Conservation (phyloP, 441 rosid genomes). For the Populus hybrid region DNA sequence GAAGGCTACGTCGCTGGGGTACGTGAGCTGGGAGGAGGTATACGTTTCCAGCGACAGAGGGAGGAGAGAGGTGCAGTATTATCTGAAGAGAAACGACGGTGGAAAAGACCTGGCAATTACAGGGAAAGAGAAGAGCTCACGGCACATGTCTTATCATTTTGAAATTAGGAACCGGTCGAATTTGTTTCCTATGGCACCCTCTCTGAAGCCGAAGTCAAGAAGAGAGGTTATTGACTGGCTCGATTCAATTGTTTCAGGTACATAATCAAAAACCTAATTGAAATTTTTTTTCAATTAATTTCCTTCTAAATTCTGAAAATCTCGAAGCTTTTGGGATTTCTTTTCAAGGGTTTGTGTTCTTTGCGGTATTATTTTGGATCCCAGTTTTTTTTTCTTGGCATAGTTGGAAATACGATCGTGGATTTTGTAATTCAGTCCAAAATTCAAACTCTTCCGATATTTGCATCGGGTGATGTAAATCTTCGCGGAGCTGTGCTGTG, state of each 20-base stretch:
- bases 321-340: background rate
- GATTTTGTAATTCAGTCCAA: background rate
- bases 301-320: background rate
- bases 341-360: background rate
- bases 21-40: conserved; percentile 72
- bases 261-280: background rate
- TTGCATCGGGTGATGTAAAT: background rate
- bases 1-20: conserved; percentile 24
- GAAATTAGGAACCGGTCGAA: conserved; percentile 36
- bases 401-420: background rate
- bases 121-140: conserved; percentile 54
- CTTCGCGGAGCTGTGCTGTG: background rate
- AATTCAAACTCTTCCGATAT: background rate
- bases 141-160: conserved; percentile 51
- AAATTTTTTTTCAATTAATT: background rate
- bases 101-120: conserved; percentile 60
- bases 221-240: conserved; percentile 69
- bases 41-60: conserved; percentile 43
- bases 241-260: conserved; percentile 63
- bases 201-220: conserved; percentile 44
- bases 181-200: conserved; percentile 13
- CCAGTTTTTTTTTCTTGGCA: background rate
- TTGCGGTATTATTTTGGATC: background rate
- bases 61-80: conserved; percentile 57
- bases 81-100: conserved; percentile 57